Conservation (phyloP, 169 alveolate species). For the Cryptosporidium tyzzeri region DNA sequence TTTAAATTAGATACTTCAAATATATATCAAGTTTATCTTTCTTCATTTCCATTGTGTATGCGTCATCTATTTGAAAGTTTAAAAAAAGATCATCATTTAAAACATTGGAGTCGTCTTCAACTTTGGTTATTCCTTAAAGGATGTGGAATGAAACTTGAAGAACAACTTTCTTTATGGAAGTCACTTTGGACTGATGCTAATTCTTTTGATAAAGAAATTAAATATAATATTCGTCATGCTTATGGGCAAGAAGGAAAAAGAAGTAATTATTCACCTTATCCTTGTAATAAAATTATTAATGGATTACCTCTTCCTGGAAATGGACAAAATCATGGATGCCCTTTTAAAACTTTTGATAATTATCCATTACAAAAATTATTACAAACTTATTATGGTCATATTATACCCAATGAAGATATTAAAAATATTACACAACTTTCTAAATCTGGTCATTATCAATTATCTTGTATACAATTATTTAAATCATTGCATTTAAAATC, state of each 20-base stretch:
- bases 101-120: conserved; percentile 90
- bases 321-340: conserved; percentile 95
- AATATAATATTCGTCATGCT: conserved; percentile 92
- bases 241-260: conserved; percentile 95
- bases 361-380: conserved; percentile 77
- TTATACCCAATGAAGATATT: conserved; percentile 79
- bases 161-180: conserved; percentile 85
- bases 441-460: conserved; percentile 86
- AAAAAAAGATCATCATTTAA: conserved; percentile 86
- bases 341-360: conserved; percentile 87
- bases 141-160: conserved; percentile 90
- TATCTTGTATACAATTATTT: conserved; percentile 89
- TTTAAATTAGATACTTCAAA: conserved; percentile 39
- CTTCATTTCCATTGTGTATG: conserved; percentile 93
- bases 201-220: conserved; percentile 89
- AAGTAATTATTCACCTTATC: conserved; percentile 90
- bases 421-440: conserved; percentile 82
- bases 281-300: conserved; percentile 90
- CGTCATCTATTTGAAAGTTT: conserved; percentile 87
- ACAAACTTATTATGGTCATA: conserved; percentile 75
- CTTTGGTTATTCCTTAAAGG: conserved; percentile 91
- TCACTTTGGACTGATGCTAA: conserved; percentile 88
- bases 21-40: conserved; percentile 79
- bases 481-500: conserved; percentile 87
- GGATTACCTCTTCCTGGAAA: conserved; percentile 89